Base-by-base conservation (phyloP, 805 yeast genomes). In the Sugiyamaella floridensis region DNA sequence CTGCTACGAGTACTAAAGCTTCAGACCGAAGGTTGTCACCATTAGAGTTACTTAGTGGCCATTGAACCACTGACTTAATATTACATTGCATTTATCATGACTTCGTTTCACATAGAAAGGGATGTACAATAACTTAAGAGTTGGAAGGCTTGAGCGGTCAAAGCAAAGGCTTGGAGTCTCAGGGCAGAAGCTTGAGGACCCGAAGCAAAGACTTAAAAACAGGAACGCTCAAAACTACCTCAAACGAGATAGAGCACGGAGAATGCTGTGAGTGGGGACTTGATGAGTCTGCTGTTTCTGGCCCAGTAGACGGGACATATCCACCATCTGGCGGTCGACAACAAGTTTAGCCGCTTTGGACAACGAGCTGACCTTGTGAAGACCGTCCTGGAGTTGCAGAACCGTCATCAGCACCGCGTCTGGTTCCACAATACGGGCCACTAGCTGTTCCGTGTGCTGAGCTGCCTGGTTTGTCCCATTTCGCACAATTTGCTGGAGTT, bases 341-440 rank as follows among this genome's bases (percentile, higher is more conserved):
- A 52, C 70, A 53, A 51, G 57, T 40, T 45, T 53, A n/a, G 57
- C 54, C 40, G 57, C 56, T 15, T 28, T 43, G 15, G 60, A 47
- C 32, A 65, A 43, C 12, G 62, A 44, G 32, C 58, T 50, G 29
- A 63, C 61, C 40, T 52, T 49, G 45, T 61, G 60, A 29, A 54
- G 50, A 1, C 53, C 59, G 45, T 64, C 67, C n/a, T 42, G 45
- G 5, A 22, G 20, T 8, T 9, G 47, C 8, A 32, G 37, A 4
- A 32, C n/a, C 4, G 37, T 32, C n/a, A 32, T 11, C 37, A 32
- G 37, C n/a, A 32, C n/a, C 8, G 12, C n/a, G 37, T 32, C 37
- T 4, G 37, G n/a, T 6, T 22, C 26, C 26, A 22, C 26, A 8
- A 14, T 14, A 14, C 37, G 37, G 4, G n/a, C n/a, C n/a, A 32